Evolutionary conservation across 2,329 filamentous ascomycete species (phyloP).

Genomic region (Botrytis hyacinthi): DNA sequence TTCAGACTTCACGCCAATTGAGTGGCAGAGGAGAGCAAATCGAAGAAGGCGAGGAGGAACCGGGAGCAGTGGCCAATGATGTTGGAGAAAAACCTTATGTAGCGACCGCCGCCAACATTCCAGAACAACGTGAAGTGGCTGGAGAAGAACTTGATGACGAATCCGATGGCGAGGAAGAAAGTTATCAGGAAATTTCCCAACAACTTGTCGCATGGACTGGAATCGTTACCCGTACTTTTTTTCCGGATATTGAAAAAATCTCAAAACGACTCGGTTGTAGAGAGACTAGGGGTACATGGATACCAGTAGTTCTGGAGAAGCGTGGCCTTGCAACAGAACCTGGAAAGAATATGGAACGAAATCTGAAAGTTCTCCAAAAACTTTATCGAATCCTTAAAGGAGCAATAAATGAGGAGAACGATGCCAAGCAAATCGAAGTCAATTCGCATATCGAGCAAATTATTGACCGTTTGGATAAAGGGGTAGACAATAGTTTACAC

Average conservation of each 20-base stretch:
- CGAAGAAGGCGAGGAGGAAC: neutral
- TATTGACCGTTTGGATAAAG: neutral
- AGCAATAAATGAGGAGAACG: neutral
- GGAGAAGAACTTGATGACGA: neutral
- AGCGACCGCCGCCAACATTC: neutral
- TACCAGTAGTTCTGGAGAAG: neutral
- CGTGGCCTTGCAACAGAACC: neutral
- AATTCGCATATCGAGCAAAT: neutral
- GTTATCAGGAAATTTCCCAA: neutral
- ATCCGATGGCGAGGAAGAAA: neutral
- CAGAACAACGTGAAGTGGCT: neutral
- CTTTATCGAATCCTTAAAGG: neutral
- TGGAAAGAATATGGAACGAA: neutral
- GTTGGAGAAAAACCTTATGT: neutral
- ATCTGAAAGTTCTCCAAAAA: neutral
- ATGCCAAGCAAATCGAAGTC: neutral
- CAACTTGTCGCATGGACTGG: neutral
- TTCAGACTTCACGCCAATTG: neutral
- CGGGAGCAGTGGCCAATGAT: neutral
- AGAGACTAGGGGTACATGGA: neutral
- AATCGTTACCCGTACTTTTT: neutral
- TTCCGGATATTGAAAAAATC: neutral
- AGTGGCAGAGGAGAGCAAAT: neutral
- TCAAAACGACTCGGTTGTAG: neutral
- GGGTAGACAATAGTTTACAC: neutral